Evolutionary conservation across 768 basidiomycete genomes (phyloP).

Genomic region (Serendipita sp.): DNA sequence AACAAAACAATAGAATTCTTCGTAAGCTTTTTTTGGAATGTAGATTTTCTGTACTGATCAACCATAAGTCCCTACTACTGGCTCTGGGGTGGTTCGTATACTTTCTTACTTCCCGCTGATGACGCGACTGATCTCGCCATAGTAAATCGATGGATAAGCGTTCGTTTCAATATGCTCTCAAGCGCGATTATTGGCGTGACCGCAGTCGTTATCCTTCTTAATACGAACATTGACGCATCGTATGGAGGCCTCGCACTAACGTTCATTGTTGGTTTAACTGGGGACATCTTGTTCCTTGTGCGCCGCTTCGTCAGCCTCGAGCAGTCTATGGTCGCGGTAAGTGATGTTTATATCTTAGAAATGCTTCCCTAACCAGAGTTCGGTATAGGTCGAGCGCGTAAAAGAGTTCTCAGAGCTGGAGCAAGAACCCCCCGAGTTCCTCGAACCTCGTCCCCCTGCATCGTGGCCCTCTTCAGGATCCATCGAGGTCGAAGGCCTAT

Average conservation of each 20-base stretch:
- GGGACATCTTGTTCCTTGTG: slow-evolving; percentile 40
- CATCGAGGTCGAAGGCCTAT: slow-evolving; percentile 16
- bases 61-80: slow-evolving; percentile 57
- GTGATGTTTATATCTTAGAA: neutral
- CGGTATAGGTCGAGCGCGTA: slow-evolving; percentile 48
- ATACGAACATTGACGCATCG: slow-evolving; percentile 60
- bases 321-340: slow-evolving; percentile 64
- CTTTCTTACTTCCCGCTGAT: neutral
- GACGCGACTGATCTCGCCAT: slow-evolving; percentile 7
- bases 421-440: slow-evolving; percentile 65
- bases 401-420: slow-evolving; percentile 77
- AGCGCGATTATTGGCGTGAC: slow-evolving; percentile 56
- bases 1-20: neutral
- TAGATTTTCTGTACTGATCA: neutral
- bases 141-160: slow-evolving; percentile 85
- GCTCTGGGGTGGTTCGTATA: slow-evolving; percentile 62
- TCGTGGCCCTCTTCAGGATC: slow-evolving; percentile 50
- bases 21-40: neutral
- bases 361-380: neutral
- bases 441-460: slow-evolving; percentile 67
- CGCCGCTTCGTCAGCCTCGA: slow-evolving; percentile 76
- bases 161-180: slow-evolving; percentile 73
- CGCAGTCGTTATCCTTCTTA: slow-evolving; percentile 45
- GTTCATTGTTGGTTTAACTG: slow-evolving; percentile 62
- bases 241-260: slow-evolving; percentile 75